Conservation (phyloP, 2,329 filamentous ascomycete genomes). For the Fusarium verrucosum region DNA sequence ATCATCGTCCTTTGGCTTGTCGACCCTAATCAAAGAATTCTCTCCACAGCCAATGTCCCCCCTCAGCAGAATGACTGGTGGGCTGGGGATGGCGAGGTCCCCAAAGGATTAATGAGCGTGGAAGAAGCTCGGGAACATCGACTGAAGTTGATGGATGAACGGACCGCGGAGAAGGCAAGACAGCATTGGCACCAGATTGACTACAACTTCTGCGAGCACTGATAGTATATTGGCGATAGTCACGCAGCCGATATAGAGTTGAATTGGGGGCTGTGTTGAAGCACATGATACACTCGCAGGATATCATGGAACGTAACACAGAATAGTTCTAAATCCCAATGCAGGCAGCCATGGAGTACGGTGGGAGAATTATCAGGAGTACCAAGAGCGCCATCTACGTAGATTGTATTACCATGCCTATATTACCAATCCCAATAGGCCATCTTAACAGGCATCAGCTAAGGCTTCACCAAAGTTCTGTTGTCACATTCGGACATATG, state of each 20-base stretch:
- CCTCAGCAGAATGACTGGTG: not conserved
- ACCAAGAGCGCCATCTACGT: not conserved
- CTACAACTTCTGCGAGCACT: slow-evolving; percentile 4
- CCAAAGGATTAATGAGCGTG: not conserved
- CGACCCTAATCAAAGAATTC: not conserved
- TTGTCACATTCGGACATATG: not conserved
- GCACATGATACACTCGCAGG: not conserved
- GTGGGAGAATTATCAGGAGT: accelerated
- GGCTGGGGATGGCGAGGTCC: accelerated
- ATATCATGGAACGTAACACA: accelerated
- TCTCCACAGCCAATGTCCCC: not conserved
- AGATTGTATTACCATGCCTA: not conserved
- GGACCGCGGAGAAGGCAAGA: not conserved
- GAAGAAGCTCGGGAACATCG: not conserved
- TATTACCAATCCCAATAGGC: not conserved
- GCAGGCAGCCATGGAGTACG: not conserved
- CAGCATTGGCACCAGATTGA: accelerated
- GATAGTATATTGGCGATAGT: not conserved
- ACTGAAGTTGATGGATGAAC: not conserved
- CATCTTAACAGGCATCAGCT: not conserved
- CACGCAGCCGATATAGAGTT: not conserved
- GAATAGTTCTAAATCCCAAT: accelerated
- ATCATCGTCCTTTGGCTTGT: slow-evolving; percentile 3
- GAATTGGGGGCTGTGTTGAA: not conserved
- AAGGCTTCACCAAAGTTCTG: not conserved